Evolutionary conservation across 164 flowering plant species (phyloP).

Genomic region (Piper betle): DNA sequence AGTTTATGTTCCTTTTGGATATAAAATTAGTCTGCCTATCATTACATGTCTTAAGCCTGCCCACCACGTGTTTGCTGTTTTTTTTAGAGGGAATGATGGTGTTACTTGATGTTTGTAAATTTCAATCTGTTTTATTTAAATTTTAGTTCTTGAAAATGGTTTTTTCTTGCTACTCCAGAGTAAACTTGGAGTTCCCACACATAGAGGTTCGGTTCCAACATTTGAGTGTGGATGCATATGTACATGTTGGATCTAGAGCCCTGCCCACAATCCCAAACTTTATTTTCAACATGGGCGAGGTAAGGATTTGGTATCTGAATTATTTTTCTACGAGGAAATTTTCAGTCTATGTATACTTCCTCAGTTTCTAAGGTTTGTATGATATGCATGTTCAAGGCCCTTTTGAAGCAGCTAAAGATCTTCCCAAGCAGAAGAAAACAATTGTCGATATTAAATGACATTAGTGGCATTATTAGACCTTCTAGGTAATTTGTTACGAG

Average conservation of each 20-base stretch:
- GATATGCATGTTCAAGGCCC: slow-evolving; percentile 28
- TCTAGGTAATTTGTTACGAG: slow-evolving; percentile 42
- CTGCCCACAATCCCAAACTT: slow-evolving; percentile 92
- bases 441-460: slow-evolving; percentile 52
- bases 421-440: slow-evolving; percentile 39
- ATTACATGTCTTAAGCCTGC: too few relatives aligned
- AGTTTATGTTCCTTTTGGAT: too few relatives aligned
- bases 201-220: slow-evolving; percentile 78
- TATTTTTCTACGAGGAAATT: background rate
- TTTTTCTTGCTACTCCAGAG: slow-evolving; percentile 30
- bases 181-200: slow-evolving; percentile 74
- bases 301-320: slow-evolving; percentile 8
- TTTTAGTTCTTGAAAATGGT: too few relatives aligned
- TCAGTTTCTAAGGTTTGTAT: background rate
- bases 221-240: slow-evolving; percentile 57
- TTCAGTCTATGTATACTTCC: background rate
- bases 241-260: slow-evolving; percentile 87
- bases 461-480: slow-evolving; percentile 76
- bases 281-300: slow-evolving; percentile 77
- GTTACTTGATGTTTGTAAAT: too few relatives aligned
- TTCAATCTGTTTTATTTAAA: too few relatives aligned
- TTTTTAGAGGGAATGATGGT: too few relatives aligned
- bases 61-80: too few relatives aligned
- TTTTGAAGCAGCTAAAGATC: slow-evolving; percentile 52
- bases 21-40: too few relatives aligned